Evolutionary conservation across 2,329 filamentous ascomycete species (phyloP).

Genomic region (Rachicladosporium sp.): DNA sequence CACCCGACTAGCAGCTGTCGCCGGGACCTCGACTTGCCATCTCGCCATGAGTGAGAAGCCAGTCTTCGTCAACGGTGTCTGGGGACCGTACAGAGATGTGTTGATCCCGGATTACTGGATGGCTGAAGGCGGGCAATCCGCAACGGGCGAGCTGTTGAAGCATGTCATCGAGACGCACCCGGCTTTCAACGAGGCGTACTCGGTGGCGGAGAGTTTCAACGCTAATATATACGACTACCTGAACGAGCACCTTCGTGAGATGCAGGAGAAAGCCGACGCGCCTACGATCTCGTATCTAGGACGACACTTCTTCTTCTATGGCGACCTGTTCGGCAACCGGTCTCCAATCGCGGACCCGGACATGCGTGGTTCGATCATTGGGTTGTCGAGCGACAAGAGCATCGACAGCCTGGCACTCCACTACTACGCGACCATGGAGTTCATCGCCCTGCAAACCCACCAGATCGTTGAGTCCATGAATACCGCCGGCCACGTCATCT

Average conservation of each 20-base stretch:
- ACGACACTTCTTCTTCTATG: conserved; percentile 96
- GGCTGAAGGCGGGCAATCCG: conserved; percentile 92
- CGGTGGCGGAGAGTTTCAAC: conserved; percentile 67
- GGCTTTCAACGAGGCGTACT: conserved; percentile 68
- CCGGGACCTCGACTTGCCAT: conserved; percentile 94
- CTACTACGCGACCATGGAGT: conserved; percentile 96
- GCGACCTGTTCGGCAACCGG: conserved; percentile 92
- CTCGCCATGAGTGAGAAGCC: conserved; percentile 88
- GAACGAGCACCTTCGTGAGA: conserved; percentile 70
- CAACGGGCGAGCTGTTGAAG: conserved; percentile 86
- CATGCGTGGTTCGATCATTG: conserved; percentile 85
- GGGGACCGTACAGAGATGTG: conserved; percentile 94
- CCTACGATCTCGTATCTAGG: conserved; percentile 75
- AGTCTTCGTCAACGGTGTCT: conserved; percentile 89
- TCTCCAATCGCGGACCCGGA: conserved; percentile 83
- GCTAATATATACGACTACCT: conserved; percentile 92
- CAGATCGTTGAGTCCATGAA: conserved; percentile 97
- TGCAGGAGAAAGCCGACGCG: conserved; percentile 56
- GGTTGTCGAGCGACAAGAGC: conserved; percentile 74
- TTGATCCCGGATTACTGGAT: conserved; percentile 89
- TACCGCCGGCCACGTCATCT: conserved; percentile 70
- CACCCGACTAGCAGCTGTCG: conserved; percentile 81
- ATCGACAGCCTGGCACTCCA: conserved; percentile 77
- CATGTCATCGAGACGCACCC: conserved; percentile 93
- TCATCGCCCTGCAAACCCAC: conserved; percentile 90